Conservation (phyloP, 139 green algal genomes). For the Nannochloris sp. region DNA sequence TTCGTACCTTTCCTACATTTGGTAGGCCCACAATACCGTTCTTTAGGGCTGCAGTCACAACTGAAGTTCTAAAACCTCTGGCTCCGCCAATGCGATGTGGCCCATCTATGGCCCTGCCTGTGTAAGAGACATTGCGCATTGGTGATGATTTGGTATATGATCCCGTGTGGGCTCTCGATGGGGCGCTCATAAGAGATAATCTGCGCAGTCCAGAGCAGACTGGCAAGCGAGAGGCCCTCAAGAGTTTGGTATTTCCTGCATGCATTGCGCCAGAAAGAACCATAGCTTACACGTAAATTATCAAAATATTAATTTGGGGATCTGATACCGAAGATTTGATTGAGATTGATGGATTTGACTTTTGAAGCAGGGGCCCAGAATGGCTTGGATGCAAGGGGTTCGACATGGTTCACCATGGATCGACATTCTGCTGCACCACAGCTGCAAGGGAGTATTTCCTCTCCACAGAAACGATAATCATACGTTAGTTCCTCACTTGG, state of each 20-base stretch:
- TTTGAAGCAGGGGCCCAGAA: not conserved
- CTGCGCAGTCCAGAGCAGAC: no score
- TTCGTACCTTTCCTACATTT: slow-evolving; percentile 86
- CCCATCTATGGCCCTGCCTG: not conserved
- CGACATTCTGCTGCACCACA: slow-evolving; percentile 58
- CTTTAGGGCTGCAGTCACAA: slow-evolving; percentile 40
- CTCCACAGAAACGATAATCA: slow-evolving; percentile 43
- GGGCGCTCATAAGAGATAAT: no score
- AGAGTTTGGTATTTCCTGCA: no score
- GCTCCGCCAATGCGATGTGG: not conserved
- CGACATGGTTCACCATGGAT: slow-evolving; percentile 6
- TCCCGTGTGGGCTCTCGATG: no score
- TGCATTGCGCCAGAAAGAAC: no score
- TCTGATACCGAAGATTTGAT: no score
- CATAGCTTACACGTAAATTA: no score
- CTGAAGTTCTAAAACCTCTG: slow-evolving; percentile 18
- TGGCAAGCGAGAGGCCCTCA: no score
- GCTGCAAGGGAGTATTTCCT: slow-evolving; percentile 62
- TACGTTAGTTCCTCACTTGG: slow-evolving; percentile 45
- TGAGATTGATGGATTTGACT: no score
- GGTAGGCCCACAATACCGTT: slow-evolving; percentile 94
- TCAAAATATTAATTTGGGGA: no score
- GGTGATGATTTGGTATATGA: no score
- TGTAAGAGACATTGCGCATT: no score
- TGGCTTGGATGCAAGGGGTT: not conserved